Percentiles rank a stretch among this genome's conserved stretches.
These are phyloP conservation scores for Entophlyctis helioformis DNA, from an alignment of 192 early-diverging fungal species.

Conservation along the genomic window DNA sequence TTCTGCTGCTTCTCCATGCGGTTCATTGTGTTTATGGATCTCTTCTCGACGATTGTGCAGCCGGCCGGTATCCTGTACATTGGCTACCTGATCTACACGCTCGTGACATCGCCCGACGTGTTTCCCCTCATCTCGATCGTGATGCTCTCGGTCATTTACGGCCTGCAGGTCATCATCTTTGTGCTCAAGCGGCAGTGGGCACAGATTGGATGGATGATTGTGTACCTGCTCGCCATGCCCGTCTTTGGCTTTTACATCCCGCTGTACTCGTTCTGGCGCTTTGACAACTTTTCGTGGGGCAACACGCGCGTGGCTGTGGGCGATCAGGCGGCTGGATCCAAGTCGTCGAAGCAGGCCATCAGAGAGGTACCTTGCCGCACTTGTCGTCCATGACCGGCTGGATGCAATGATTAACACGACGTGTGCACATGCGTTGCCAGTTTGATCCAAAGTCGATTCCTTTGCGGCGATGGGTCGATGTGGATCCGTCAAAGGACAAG, in stretches of 20 bases:
- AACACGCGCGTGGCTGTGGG: conserved; percentile 92
- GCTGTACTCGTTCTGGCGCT: conserved; percentile 94
- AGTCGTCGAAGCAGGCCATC: conserved; percentile 36
- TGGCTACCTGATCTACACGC: conserved; percentile 54
- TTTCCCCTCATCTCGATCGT: conserved; percentile 82
- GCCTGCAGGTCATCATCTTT: conserved; percentile 87
- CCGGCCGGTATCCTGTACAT: conserved; percentile 87
- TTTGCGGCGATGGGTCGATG: conserved; percentile 76
- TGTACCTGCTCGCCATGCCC: conserved; percentile 84
- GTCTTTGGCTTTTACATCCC: conserved; percentile 67
- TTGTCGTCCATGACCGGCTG: background rate
- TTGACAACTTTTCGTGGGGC: conserved; percentile 99
- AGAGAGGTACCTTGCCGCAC: conserved; percentile 34
- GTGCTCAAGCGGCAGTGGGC: conserved; percentile 73
- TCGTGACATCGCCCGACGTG: conserved; percentile 11
- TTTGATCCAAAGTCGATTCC: conserved; percentile 82
- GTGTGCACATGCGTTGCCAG: background rate
- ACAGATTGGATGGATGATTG: conserved; percentile 92
- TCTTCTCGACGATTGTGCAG: conserved; percentile 85
- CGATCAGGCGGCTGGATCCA: conserved; percentile 58
- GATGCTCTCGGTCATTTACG: conserved; percentile 84
- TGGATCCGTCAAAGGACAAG: conserved; percentile 69
- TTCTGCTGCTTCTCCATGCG: conserved; percentile 99
- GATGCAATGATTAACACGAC: background rate
- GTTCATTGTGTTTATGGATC: conserved; percentile 94